Evolutionary conservation across 2,329 filamentous ascomycete species (phyloP), one percentile per base, ranked within the genome.

Genomic region (Aspergillus pseudoviridinutans): DNA sequence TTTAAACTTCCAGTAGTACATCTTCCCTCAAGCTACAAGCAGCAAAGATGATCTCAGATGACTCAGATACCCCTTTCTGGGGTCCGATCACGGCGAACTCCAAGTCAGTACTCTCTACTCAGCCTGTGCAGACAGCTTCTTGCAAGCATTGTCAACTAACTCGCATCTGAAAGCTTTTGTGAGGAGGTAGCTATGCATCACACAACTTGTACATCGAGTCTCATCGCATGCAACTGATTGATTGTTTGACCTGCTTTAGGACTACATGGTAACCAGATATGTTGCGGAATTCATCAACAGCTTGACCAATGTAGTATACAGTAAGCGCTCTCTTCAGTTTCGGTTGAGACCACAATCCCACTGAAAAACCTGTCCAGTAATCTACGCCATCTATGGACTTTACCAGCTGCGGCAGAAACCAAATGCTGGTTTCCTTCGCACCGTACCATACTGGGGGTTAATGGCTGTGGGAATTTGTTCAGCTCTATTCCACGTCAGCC

Each of bases 391-490:
- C 28, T 58, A 63, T 42, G 64, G 64, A 0, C 35, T 66, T 1
- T 41, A 44, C 20, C 20, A 57, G 20, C 53, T 66, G 8, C 53
- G 32, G 12, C 57, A 46, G 8, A 58, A 51, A 52, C 6, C 52
- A 0, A 57, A 54, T 20, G 6, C 3, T 6, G n/a, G 53, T 56
- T 6, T 22, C 14, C 56, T 59, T 7, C 60, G 60, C 6, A 38
- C 24, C 6, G 12, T 65, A 1, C 63, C 63, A 1, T 65, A 63
- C 42, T 63, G 50, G 56, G 63, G 63, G 4, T 52, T 63, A n/a
- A 62, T 61, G 32, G 62, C 60, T 6, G 67, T 69, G 4, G 67
- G 66, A 3, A 29, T 69, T 12, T 68, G 66, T 56, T 69, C 67
- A 0, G 58, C 51, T 4, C 62, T 54, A 1, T 68, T 66, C 51